phyloP scores from a whole-genome alignment of 768 basidiomycete genomes.

The Lentinus brumalis region DNA sequence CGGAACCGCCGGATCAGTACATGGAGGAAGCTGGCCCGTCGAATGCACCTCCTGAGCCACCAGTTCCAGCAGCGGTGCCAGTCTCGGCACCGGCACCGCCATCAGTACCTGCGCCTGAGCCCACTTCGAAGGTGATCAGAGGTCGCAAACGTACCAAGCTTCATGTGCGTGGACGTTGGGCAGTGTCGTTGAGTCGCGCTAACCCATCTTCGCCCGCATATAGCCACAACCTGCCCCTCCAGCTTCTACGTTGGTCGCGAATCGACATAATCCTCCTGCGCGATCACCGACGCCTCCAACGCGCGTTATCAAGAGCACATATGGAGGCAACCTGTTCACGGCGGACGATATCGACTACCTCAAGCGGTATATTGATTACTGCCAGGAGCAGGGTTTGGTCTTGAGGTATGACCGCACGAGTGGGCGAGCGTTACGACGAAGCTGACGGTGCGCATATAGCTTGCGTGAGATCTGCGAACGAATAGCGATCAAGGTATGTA shows the following conservation, averaged over 20 bases:
- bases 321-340: conserved; percentile 87
- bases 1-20: conserved; percentile 51
- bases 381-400: conserved; percentile 84
- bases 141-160: conserved; percentile 71
- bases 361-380: conserved; percentile 89
- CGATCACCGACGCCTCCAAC: conserved; percentile 84
- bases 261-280: conserved; percentile 64
- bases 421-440: neutral
- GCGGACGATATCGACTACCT: conserved; percentile 81
- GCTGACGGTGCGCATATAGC: conserved; percentile 31
- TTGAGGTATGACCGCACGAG: conserved; percentile 53
- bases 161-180: conserved; percentile 40
- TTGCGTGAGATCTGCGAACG: conserved; percentile 86
- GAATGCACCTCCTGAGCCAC: conserved; percentile 43
- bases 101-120: conserved; percentile 16
- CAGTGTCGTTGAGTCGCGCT: neutral
- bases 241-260: conserved; percentile 65
- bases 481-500: conserved; percentile 74
- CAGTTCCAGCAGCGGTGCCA: conserved; percentile 16
- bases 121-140: conserved; percentile 47
- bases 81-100: conserved; percentile 14
- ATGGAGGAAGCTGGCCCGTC: conserved; percentile 55
- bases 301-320: conserved; percentile 85
- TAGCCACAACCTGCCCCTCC: conserved; percentile 60
- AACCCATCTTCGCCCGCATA: neutral